phyloP scores from a whole-genome alignment of 441 rosid genomes.

The Corymbia calophylla region DNA sequence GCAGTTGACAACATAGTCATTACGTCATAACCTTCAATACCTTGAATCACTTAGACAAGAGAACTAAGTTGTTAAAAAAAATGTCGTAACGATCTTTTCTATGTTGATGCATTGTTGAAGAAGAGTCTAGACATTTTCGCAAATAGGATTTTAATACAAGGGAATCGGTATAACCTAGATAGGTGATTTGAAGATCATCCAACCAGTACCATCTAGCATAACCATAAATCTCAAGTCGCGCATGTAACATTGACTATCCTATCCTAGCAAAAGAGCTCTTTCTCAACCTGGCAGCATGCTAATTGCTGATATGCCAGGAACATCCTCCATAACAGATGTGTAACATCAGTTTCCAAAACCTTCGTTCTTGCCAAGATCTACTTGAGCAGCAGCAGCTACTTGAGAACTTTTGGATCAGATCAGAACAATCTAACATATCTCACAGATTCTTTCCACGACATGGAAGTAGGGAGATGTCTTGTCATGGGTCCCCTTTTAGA shows the following conservation, averaged over 20 bases:
- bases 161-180: background rate
- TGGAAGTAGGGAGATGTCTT: background rate
- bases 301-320: background rate
- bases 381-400: background rate
- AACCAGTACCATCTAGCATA: background rate
- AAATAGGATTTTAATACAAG: background rate
- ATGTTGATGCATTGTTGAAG: background rate
- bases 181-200: background rate
- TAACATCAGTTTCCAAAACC: background rate
- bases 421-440: background rate
- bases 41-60: background rate
- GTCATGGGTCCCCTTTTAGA: background rate
- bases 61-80: background rate
- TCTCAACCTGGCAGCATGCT: background rate
- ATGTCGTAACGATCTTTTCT: background rate
- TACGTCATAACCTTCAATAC: background rate
- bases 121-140: background rate
- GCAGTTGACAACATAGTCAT: background rate
- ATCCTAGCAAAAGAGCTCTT: background rate
- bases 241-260: background rate
- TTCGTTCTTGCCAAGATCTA: background rate
- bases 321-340: background rate
- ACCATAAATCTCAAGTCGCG: background rate
- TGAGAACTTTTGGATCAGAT: background rate
- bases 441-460: background rate